phyloP scores from a whole-genome alignment of 352 stramenopile species.

The Phytophthora agathidicida region DNA sequence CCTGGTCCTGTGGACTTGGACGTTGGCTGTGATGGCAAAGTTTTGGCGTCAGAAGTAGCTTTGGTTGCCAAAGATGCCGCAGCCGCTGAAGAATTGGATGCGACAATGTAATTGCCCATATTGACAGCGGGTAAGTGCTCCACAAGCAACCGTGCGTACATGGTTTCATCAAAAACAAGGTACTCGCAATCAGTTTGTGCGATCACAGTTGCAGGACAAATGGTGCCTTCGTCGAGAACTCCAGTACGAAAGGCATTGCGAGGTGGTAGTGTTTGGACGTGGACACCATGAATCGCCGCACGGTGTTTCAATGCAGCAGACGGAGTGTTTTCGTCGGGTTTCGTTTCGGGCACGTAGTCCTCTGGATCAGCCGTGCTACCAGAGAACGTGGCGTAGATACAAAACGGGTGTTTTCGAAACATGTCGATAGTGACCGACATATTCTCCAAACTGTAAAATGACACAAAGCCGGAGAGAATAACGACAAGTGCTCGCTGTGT shows the following conservation, averaged over 20 bases:
- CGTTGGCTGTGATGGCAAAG: not conserved
- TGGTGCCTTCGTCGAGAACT: slow-evolving; percentile 42
- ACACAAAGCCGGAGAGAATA: slow-evolving; percentile 58
- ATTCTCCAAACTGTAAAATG: slow-evolving; percentile 69
- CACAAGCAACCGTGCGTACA: slow-evolving; percentile 45
- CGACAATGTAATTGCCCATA: slow-evolving; percentile 18
- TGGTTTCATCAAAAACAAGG: slow-evolving; percentile 51
- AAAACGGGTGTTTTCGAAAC: slow-evolving; percentile 69
- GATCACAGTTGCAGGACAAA: slow-evolving; percentile 56
- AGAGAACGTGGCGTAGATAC: slow-evolving; percentile 42
- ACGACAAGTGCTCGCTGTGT: slow-evolving; percentile 39
- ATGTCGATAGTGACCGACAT: slow-evolving; percentile 63
- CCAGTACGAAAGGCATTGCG: slow-evolving; percentile 64
- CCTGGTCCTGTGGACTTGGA: not conserved
- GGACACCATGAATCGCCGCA: slow-evolving; percentile 52
- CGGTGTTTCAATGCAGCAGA: slow-evolving; percentile 31
- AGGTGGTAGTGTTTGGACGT: slow-evolving; percentile 60
- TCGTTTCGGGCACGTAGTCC: slow-evolving; percentile 30
- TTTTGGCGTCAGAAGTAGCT: not conserved
- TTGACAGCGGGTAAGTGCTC: slow-evolving; percentile 44
- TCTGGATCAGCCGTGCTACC: slow-evolving; percentile 37
- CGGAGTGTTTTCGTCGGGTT: not conserved
- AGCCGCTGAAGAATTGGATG: not conserved
- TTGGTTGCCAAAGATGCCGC: not conserved
- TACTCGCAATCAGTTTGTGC: slow-evolving; percentile 64